Evolutionary conservation across 2,329 filamentous ascomycete genomes (phyloP).

Genomic region (Microsporum canis): DNA sequence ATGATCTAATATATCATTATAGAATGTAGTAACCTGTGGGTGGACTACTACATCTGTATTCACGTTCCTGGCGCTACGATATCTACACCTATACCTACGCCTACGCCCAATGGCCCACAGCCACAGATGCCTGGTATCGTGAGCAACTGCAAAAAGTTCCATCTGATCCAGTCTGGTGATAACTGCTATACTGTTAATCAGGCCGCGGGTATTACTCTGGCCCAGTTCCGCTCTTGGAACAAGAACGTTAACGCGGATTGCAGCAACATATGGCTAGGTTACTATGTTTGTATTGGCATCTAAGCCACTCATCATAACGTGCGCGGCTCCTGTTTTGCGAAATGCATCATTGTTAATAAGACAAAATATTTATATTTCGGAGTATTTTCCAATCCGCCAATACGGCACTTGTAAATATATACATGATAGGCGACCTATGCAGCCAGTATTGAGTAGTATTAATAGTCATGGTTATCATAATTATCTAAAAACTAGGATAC

Average conservation of each 20-base stretch:
- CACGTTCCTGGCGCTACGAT: slow-evolving; percentile 5
- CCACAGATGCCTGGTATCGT: slow-evolving; percentile 7
- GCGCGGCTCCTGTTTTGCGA: no score
- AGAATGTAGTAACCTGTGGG: slow-evolving; percentile 15
- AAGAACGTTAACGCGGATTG: slow-evolving; percentile 16
- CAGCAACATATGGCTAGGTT: slow-evolving; percentile 14
- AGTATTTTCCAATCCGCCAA: not conserved
- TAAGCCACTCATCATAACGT: not conserved
- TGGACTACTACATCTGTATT: slow-evolving; percentile 18
- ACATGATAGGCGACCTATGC: not conserved
- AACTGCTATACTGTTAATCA: not conserved
- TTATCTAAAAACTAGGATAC: not conserved
- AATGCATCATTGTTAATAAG: no score
- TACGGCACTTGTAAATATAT: not conserved
- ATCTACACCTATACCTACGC: not conserved
- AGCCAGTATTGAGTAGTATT: not conserved
- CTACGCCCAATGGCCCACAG: not conserved
- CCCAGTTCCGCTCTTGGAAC: slow-evolving; percentile 18
- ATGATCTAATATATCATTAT: not conserved
- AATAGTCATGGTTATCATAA: not conserved
- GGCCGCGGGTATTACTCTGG: not conserved
- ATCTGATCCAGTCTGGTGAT: not conserved
- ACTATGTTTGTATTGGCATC: slow-evolving; percentile 18
- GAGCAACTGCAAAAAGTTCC: slow-evolving; percentile 1
- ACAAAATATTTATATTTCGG: not conserved